Base-by-base conservation (phyloP, 345 rosid genomes). In the Raphanus sativus region DNA sequence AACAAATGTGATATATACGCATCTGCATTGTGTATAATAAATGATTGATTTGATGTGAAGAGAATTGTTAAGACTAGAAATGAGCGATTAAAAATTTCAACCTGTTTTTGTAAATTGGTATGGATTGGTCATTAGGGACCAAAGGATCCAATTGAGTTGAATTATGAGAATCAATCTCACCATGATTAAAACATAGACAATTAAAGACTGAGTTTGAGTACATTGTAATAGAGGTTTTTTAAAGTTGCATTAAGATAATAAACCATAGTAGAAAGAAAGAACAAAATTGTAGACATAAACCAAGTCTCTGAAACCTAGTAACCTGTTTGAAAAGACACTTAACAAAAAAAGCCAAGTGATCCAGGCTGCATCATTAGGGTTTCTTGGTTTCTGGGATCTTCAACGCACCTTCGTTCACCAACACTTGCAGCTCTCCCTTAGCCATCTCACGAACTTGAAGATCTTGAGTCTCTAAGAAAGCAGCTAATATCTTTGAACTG, bases 401-500 rank as follows among this genome's bases (percentile, higher is more conserved):
- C 63, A 95, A 79, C 70, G 73, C 62, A 63, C 94, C 97, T 3
- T 76, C 79, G 29, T 88, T 85, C 34, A 91, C 70, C 80, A 93
- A 85, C 29, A 89, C 87, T 86, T 85, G 89, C 83, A 96, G 79
- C 86, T 90, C 98, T 70, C 67, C 38, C 70, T 84, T 79, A 0
- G 84, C 93, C 76, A 89, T 75, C 66, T 83, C 81, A 8, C 78
- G 78, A 42, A 88, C 87, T 67, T 84, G 58, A 42, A 88, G 30
- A 38, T 91, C 86, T 0, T 82, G 66, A 1, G 92, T 87, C 84
- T 91, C 97, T 78, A 87, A 61, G 84, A 85, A 96, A 21, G 92
- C 96, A 69, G 62, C 55, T 45, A 93, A 62, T 69, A 93, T 95
- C 90, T 85, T 96, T 7, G 88, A 82, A 81, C 96, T 95, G 96